Percentiles rank a stretch among this genome's conserved stretches.
Conservation (phyloP, 2,329 filamentous ascomycete genomes). For the Scortechinia acanthostroma region DNA sequence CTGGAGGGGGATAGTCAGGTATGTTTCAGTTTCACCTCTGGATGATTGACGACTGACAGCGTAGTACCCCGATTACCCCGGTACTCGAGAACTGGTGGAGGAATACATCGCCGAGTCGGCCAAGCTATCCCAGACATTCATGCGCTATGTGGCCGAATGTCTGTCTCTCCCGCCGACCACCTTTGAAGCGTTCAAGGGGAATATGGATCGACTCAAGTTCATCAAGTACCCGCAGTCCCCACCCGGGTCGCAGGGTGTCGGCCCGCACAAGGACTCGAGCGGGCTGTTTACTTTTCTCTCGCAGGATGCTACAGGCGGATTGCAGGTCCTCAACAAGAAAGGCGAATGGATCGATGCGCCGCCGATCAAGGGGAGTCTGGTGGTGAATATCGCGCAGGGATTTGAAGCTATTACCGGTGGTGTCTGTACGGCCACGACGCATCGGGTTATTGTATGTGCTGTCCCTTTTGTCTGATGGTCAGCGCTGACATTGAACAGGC, state of each 20-base stretch:
- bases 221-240: conserved; percentile 39
- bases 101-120: conserved; percentile 41
- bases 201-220: conserved; percentile 44
- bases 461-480: neutral
- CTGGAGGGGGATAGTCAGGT: conserved; percentile 6
- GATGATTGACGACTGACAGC: neutral
- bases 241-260: conserved; percentile 38
- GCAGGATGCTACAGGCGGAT: neutral
- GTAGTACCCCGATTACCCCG: conserved; percentile 4
- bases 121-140: conserved; percentile 37
- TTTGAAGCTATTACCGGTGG: conserved; percentile 47
- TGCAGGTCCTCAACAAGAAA: conserved; percentile 1
- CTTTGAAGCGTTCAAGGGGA: conserved; percentile 35
- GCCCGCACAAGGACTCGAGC: conserved; percentile 47
- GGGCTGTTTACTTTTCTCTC: conserved; percentile 17
- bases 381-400: conserved; percentile 28
- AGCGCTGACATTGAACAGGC: conserved; percentile 21
- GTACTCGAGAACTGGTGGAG: conserved; percentile 20
- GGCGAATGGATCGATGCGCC: conserved; percentile 2
- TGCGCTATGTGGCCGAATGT: conserved; percentile 44
- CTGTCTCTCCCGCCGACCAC: conserved; percentile 36
- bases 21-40: neutral
- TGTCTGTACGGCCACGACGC: conserved; percentile 33
- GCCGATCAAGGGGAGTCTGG: neutral
- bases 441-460: conserved; percentile 20